Evolutionary conservation across 1,139 yeast genomes (phyloP), one percentile per base, ranked within the genome.

Genomic region (Candida sp.): DNA sequence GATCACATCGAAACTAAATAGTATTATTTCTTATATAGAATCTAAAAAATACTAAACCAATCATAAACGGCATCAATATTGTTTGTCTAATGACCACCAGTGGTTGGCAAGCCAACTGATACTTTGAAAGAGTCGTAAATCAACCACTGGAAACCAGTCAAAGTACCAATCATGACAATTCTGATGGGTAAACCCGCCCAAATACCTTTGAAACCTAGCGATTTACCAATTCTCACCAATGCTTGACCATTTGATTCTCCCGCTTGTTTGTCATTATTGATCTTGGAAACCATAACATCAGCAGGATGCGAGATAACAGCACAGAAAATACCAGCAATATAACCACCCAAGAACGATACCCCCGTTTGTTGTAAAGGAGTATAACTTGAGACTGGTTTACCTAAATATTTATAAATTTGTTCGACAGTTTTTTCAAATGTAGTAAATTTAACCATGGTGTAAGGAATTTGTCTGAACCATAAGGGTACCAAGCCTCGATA

Each of bases 141-240:
- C 62, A 91, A 79, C 97, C 97, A 91, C 75, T 91, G 98, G 78
- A 87, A 81, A 50, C 97, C 97, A 38, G 98, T 91, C 68, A 91
- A 79, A 30, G 98, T 90, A 74, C 97, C 97, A 64, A 91, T 81
- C 98, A 91, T 91, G 50, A 89, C 81, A 55, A 91, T 90, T 79
- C 98, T 87, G 50, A 90, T 93, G 23, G 91, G 87, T 53, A 91
- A 79, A 44, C 98, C 98, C 62, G 87, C 87, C 98, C 97, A 91
- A 51, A 91, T 76, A 27, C 98, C 98, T 33, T 63, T 70, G 63
- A 91, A 91, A 5, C 98, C 98, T 58, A 91, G 90, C 58, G 80
- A 77, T 43, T 70, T 64, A 64, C 90, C 91, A 58, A 91, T 89
- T 58, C 93, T 80, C 51, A 71, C 59, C 44, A 86, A 73, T 15